Evolutionary conservation across 352 stramenopile species (phyloP).

Genomic region (Hyaloperonospora brassicae): DNA sequence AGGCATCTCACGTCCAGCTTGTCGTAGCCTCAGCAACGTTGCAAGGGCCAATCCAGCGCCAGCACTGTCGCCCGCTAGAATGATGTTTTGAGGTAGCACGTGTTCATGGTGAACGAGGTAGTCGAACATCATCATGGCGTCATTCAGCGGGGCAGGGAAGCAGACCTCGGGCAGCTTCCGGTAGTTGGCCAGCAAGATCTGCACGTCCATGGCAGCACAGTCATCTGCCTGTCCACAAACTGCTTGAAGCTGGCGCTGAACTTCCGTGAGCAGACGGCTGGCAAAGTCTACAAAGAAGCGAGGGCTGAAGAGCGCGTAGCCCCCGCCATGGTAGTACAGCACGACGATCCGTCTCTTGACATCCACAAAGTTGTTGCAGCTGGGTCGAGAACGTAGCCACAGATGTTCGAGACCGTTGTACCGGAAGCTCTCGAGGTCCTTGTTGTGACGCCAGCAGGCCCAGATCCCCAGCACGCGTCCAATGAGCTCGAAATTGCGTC

Average conservation of each 20-base stretch:
- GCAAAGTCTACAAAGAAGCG: slow-evolving; percentile 46
- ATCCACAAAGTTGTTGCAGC: neutral
- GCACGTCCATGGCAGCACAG: slow-evolving; percentile 16
- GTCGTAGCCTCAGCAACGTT: slow-evolving; percentile 34
- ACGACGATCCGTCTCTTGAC: slow-evolving; percentile 29
- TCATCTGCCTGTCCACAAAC: neutral
- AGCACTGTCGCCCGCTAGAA: slow-evolving; percentile 48
- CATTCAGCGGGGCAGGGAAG: slow-evolving; percentile 39
- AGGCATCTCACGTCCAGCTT: slow-evolving; percentile 17
- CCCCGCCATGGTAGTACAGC: slow-evolving; percentile 54
- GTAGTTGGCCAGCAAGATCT: slow-evolving; percentile 63
- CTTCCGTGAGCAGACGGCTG: slow-evolving; percentile 26
- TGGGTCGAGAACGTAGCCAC: slow-evolving; percentile 27
- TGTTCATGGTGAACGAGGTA: slow-evolving; percentile 28
- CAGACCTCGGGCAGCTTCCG: slow-evolving; percentile 42
- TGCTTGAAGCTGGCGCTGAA: slow-evolving; percentile 13
- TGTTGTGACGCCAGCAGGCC: slow-evolving; percentile 26
- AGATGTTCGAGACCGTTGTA: slow-evolving; percentile 43
- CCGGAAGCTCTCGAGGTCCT: slow-evolving; percentile 24
- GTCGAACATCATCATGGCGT: slow-evolving; percentile 41
- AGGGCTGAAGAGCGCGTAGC: slow-evolving; percentile 47
- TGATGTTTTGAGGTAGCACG: slow-evolving; percentile 24
- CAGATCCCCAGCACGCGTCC: slow-evolving; percentile 23
- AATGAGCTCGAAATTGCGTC: slow-evolving; percentile 32
- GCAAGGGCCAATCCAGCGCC: slow-evolving; percentile 39